Base-by-base conservation (phyloP, 306 rosid species). In the Rosa lucieae region DNA sequence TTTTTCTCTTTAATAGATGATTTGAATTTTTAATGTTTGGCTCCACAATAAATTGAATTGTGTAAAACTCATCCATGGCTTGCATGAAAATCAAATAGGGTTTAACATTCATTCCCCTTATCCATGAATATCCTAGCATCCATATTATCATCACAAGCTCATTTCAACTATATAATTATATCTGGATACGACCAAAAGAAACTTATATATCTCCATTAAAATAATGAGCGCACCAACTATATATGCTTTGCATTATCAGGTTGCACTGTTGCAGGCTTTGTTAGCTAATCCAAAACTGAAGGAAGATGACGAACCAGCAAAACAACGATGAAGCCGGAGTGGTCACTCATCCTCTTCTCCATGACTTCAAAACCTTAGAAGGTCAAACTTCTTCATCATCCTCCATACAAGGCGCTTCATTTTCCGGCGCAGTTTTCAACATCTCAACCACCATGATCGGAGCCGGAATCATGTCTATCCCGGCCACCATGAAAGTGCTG, bases 401-500 rank as follows among this genome's bases (percentile, higher is more conserved):
- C 20, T 32, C 75, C 12, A 35, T 40, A 20, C n/a, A 17, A 20
- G 73, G 49, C 0, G 78, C 85, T 9, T 77, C 85, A 8, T 82
- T 77, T 26, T 13, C 73, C 37, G 81, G 85, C 37, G 92, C 94
- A 12, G 85, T 88, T 29, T 86, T 90, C 88, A 90, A 90, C 84
- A 63, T 90, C 51, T 80, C 90, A 11, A 90, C 92, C 13, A 85
- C 90, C 78, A 88, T 88, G 87, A 56, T 90, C 1, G 92, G 94
- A 0, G 92, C 94, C 63, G 90, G 94, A 67, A 90, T 88, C 72
- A 88, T 90, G 92, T 85, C 94, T 1, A 69, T 90, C 65, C 94
- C 94, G 73, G 94, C 92, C 3, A 82, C 92, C 1, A 83, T 85
- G 73, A 90, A 90, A 84, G 90, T 90, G 15, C 65, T 90, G 1